Base-by-base conservation (phyloP, 768 basidiomycete genomes). In the Podaxis pistillaris region DNA sequence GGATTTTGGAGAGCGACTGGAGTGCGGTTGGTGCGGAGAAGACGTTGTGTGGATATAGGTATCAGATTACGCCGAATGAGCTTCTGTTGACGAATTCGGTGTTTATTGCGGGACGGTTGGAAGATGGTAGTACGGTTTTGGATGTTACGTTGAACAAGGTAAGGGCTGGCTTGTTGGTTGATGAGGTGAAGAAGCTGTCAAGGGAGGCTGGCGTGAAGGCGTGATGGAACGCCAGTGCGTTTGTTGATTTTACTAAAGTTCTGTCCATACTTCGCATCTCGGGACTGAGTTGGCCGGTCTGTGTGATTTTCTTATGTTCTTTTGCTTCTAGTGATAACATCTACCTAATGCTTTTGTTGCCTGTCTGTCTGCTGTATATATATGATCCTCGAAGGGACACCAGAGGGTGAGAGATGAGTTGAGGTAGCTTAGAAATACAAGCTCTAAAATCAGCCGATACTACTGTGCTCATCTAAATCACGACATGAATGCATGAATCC, bases 1-100 rank as follows among this genome's bases (percentile, higher is more conserved):
- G 76, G 17, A 79, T 79, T 37, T 46, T 79, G 11, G 77, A 79
- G 51, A 61, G 75, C 3, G 77, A 79, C 57, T 79, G 78, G 79
- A 72, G 67, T 13, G 52, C 69, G 1, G 57, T 75, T 3, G 77
- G 78, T 1, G 73, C 70, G 1, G 65, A 64, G 46, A 67, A 68
- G 40, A 80, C 78, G 0, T 22, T 79, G 9, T 80, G 76, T 58
- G 70, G 76, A 5, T 80, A 79, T 52, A 67, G 77, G 4, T 79
- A 78, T 58, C 74, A 76, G 50, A 64, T 76, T 26, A 76, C 76
- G 2, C 74, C 75, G 3, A 76, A 66, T 1, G 74, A 73, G 17
- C 56, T 76, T 11, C 52, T 76, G 53, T 68, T 76, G 46, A 72
- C 76, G 8, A 79, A 79, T 65, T 68, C 71, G 0, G 70, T 76